Percentiles rank a stretch among this genome's conserved stretches.
phyloP scores from a whole-genome alignment of 2,329 filamentous ascomycete species.

The Dothideomycetes sp. region DNA sequence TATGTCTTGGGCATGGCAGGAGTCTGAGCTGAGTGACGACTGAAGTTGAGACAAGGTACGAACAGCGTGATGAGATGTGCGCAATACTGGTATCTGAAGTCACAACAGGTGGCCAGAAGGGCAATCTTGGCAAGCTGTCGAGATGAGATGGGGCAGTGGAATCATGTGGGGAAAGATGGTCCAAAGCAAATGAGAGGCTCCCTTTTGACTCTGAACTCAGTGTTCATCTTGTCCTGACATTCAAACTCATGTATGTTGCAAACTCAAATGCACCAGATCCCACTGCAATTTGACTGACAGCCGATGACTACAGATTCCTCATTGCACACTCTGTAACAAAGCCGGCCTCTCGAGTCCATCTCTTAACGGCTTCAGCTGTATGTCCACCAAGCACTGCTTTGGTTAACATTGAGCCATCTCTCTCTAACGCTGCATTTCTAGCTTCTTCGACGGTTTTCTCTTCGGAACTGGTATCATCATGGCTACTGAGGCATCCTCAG shows the following conservation, averaged over 20 bases:
- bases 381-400: not conserved
- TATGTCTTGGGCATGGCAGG: too few species aligned
- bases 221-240: constrained; percentile 8
- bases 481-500: constrained; percentile 13
- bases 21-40: too few species aligned
- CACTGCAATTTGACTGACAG: too few species aligned
- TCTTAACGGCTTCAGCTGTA: constrained; percentile 13
- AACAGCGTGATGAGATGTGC: not conserved
- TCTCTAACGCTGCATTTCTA: not conserved
- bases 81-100: not conserved
- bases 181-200: constrained; percentile 1
- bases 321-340: not conserved
- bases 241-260: not conserved
- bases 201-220: not conserved
- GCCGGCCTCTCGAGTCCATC: constrained; percentile 4
- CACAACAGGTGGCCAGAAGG: constrained; percentile 4
- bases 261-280: not conserved
- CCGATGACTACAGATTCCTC: not conserved
- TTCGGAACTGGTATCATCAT: constrained; percentile 11
- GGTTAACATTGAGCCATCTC: not conserved
- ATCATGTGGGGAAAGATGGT: constrained; percentile 7
- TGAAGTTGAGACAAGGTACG: too few species aligned
- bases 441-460: constrained; percentile 12
- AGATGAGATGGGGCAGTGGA: not conserved
- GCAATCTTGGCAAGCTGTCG: constrained; percentile 3